Evolutionary conservation across 2,329 filamentous ascomycete genomes (phyloP), one percentile per base, ranked within the genome.

Genomic region (Knufia fluminis): DNA sequence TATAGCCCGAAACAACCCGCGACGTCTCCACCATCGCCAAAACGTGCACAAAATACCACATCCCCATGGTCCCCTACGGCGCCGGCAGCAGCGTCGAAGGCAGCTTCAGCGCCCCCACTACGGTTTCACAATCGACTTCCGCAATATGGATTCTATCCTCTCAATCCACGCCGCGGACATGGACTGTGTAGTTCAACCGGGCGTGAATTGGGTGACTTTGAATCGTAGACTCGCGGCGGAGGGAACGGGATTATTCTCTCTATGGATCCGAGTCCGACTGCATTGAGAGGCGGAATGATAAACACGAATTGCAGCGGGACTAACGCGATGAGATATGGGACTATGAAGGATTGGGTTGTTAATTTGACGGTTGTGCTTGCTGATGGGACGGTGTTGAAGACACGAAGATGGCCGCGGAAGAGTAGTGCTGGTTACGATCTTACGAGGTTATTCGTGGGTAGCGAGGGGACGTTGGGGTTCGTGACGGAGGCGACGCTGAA

Each of bases 161-260:
- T 74, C 82, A 48, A 74, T 95, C 50, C 85, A 94, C 64, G 82
- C 85, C 57, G 83, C 86, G 3, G 90, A 95, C 64, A 88, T 95
- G 85, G 90, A 96, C 59, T 76, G 95, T 44, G 86, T 94, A 3
- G 88, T 96, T 2, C 90, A 96, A 64, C 90, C 90, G 2, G 86
- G 85, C 4, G 83, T 96, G 8, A 83, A 85, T n/a, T 96, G 89
- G 89, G 89, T 94, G 76, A 80, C 85, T 46, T 70, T 96, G 51
- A 96, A 96, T 60, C 80, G 84, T 56, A 74, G 80, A 43, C 80
- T 85, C 60, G 79, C 84, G 74, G n/a, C 16, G 33, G 6, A n/a
- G 33, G 78, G 33, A 82, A 79, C 3, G 86, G 86, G 0, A 77
- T 96, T 1, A 95, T 95, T 69, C 94, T 95, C 63, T 90, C 90